Base-by-base conservation (phyloP, 2,329 filamentous ascomycete species). In the Aspergillus oerlinghausenensis region DNA sequence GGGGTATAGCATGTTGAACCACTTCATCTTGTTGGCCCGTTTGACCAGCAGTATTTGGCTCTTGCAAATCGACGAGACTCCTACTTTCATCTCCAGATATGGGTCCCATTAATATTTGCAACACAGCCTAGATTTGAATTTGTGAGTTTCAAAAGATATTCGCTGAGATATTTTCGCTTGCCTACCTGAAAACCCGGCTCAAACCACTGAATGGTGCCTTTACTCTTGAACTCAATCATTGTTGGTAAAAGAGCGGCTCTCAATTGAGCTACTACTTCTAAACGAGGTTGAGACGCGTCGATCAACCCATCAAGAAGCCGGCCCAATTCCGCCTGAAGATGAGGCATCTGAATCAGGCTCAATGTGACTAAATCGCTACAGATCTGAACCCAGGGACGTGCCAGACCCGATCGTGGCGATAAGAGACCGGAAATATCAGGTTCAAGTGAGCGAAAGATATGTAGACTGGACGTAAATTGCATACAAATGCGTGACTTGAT, bases 111-210 rank as follows among this genome's bases (percentile, higher is more conserved):
- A 47, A 25, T 25, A 50, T 51, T 32, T 62, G 62, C n/a, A 70
- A 58, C 3, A 69, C 60, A 35, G 52, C 55, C 72, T 73, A 53
- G 2, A 17, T 43, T 42, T 38, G 6, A 17, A 52, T 70, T 55
- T 66, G 51, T 28, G 50, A 49, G 54, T 7, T 29, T 14, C 35
- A n/a, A 19, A 28, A 47, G 49, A 38, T 23, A 25, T 3, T 8
- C 14, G 8, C 50, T 45, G 2, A 29, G 4, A 14, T 11, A 35
- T 42, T 14, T 40, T 40, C 26, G 45, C 26, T 32, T 47, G 52
- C 47, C 63, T 66, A 75, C 74, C 67, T 69, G 66, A 35, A 77
- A 65, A 51, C 66, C 61, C 35, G 64, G 53, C 21, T 72, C 69
- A 40, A 72, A 59, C 2, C 51, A 51, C 42, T 62, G 42, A 50